Conservation (phyloP, 768 basidiomycete species). For the Baorangia bicolor region DNA sequence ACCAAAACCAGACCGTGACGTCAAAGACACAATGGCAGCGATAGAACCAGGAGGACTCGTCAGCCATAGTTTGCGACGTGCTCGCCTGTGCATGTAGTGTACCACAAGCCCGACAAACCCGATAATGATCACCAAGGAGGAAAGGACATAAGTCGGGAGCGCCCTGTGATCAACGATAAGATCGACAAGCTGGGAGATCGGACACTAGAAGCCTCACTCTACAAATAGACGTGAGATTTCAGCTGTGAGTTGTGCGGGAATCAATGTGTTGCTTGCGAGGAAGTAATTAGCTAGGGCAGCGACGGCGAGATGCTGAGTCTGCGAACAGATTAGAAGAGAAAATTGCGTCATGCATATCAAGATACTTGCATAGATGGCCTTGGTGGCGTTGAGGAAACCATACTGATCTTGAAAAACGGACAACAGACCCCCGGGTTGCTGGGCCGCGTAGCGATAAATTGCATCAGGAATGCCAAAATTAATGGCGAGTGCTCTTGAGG, state of each 20-base stretch:
- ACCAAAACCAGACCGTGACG: constrained; percentile 61
- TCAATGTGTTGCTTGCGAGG: constrained; percentile 36
- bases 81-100: constrained; percentile 46
- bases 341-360: background rate
- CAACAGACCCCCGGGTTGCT: constrained; percentile 40
- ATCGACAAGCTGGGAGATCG: background rate
- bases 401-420: constrained; percentile 47
- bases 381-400: constrained; percentile 54
- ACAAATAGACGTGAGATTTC: constrained; percentile 52
- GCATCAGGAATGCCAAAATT: constrained; percentile 57
- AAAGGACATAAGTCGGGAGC: constrained; percentile 51
- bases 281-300: constrained; percentile 63
- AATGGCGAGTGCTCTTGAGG: constrained; percentile 50
- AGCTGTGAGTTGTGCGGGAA: constrained; percentile 41
- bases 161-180: constrained; percentile 37
- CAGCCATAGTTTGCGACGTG: constrained; percentile 50
- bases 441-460: constrained; percentile 52
- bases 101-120: constrained; percentile 48
- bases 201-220: constrained; percentile 43
- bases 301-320: constrained; percentile 60
- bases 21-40: constrained; percentile 53
- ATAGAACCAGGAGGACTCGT: constrained; percentile 60
- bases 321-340: constrained; percentile 1
- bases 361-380: constrained; percentile 32
- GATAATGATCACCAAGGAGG: constrained; percentile 45